A percentile compares a stretch with the other conserved stretches of the same genome.
These are phyloP conservation scores for Oryza glumipatula DNA, from an alignment of 176 grass and related monocot species.

Conservation along the genomic window DNA sequence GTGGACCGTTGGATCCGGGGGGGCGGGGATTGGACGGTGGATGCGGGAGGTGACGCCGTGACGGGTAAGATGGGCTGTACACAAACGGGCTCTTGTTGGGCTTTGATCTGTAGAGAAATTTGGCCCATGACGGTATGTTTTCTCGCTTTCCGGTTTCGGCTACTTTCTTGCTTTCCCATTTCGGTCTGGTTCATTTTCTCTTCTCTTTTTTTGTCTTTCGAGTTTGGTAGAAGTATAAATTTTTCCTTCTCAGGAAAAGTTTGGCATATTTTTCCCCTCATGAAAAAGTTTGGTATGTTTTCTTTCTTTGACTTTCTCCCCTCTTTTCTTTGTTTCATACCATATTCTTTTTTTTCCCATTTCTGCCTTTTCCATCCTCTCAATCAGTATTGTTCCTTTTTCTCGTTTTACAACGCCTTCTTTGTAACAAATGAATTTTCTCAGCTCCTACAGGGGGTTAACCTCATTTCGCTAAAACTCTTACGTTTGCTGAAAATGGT, in stretches of 20 bases:
- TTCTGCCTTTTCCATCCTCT: no score
- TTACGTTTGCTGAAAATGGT: no score
- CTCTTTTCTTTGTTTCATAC: background rate
- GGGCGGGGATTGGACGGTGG: background rate
- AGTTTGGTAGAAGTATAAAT: background rate
- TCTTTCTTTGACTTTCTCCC: no score
- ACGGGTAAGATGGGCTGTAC: background rate
- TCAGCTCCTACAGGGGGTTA: no score
- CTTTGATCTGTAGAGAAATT: background rate
- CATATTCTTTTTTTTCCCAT: background rate
- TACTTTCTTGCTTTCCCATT: background rate
- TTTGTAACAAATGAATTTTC: no score
- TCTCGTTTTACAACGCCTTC: background rate
- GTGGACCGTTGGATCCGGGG: background rate
- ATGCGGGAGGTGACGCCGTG: background rate
- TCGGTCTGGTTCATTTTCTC: background rate
- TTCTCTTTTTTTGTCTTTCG: background rate
- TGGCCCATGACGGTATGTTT: background rate
- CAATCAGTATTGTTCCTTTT: no score
- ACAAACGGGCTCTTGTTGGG: background rate
- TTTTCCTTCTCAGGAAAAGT: background rate
- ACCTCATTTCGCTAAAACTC: no score
- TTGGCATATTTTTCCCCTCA: no score
- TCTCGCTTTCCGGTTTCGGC: no score
- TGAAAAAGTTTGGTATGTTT: background rate